Base-by-base conservation (phyloP, 345 rosid genomes). In the Gossypium longicalyx region DNA sequence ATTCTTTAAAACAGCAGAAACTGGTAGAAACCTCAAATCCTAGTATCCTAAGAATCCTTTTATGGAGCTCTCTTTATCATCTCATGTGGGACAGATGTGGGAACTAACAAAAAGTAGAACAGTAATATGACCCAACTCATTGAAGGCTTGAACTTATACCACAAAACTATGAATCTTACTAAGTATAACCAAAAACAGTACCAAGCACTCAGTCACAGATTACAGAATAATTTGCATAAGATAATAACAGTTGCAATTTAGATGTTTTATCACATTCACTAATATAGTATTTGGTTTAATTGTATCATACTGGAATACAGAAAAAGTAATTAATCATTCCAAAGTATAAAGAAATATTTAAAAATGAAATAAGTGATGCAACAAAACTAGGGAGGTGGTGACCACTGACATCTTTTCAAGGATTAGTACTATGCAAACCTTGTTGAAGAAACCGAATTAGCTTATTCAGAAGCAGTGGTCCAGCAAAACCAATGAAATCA, bases 401-500 rank as follows among this genome's bases (percentile, higher is more conserved):
- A 34, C 9, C 43, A 12, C 47, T 19, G n/a, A 9, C 49, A 62
- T 25, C 51, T 64, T 2, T 54, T 10, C 19, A 29, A 74, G 71
- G 48, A 48, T 27, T 25, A 74, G 60, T 75, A 74, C 57, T 68
- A 44, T 72, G 53, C 80, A 63, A 67, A 94, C 97, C 97, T 89
- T 83, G 84, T 82, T 91, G 88, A 77, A 94, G 94, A 86, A 84
- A 89, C 78, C 77, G 86, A 87, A 94, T 89, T 38, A 90, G 93
- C 80, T 78, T 88, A 81, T 94, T 94, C 72, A 91, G 96, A 59
- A 94, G 89, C 75, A 94, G 80, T 2, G 98, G 98, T 77, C 90
- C 96, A 7, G 80, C 89, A 85, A 94, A 91, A 77, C 94, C 92
- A 34, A 94, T 77, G 70, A 87, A 86, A 79, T 94, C 98, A 81